Conservation (phyloP, 108 stramenopile species). For the Cyclotella kingstonii region DNA sequence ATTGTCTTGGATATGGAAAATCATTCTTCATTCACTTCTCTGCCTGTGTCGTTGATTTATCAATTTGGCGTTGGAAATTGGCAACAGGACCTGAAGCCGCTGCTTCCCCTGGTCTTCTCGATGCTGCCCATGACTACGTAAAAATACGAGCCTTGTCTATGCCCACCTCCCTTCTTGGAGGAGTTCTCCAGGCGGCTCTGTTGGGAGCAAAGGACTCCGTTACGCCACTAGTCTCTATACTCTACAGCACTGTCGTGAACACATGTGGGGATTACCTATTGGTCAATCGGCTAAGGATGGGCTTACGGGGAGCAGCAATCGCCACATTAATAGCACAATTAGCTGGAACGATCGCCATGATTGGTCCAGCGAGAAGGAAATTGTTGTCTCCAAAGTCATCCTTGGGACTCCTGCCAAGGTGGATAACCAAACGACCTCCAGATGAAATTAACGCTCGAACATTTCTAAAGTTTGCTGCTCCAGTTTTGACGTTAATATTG, state of each 20-base stretch:
- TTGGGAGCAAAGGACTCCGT: constrained; percentile 85
- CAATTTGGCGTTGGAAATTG: too few relatives aligned
- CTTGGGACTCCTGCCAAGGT: constrained; percentile 18
- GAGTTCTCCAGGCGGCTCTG: constrained; percentile 76
- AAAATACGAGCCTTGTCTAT: constrained; percentile 81
- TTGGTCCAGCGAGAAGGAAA: constrained; percentile 60
- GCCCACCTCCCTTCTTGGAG: constrained; percentile 78
- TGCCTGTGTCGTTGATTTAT: not conserved
- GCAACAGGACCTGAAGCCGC: constrained; percentile 61
- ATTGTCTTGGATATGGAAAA: constrained; percentile 1
- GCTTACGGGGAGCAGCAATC: constrained; percentile 78
- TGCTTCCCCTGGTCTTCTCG: constrained; percentile 61
- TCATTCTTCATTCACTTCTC: not conserved
- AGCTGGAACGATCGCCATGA: constrained; percentile 67
- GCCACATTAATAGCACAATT: constrained; percentile 75
- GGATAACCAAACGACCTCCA: constrained; percentile 15
- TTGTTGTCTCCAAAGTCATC: constrained; percentile 39
- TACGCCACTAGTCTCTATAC: constrained; percentile 74
- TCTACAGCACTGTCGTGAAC: constrained; percentile 73
- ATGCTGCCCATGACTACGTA: constrained; percentile 78
- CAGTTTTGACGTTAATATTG: constrained; percentile 79
- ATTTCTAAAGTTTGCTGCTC: constrained; percentile 80
- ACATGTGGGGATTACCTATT: constrained; percentile 71
- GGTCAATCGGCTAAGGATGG: constrained; percentile 63
- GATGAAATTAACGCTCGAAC: constrained; percentile 50